Percentiles rank a stretch among this genome's conserved stretches.
Evolutionary conservation across 2,329 filamentous ascomycete species (phyloP).

Genomic region (Aureobasidium subglaciale): DNA sequence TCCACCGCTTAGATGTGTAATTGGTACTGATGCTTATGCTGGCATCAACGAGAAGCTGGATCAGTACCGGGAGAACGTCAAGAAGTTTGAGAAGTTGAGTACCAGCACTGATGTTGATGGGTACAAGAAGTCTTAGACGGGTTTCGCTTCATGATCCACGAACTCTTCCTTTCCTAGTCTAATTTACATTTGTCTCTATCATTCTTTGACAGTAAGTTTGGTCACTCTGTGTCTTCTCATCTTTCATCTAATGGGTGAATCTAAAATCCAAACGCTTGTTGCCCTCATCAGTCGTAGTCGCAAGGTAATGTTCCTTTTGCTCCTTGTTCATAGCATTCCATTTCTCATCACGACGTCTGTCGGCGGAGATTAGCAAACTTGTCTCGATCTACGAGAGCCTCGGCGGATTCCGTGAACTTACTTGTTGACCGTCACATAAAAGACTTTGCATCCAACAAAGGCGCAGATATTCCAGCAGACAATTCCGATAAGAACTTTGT

Average conservation of each 20-base stretch:
- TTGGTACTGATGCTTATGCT: slow-evolving; percentile 48
- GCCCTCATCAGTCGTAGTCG: slow-evolving; percentile 31
- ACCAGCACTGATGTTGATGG: slow-evolving; percentile 44
- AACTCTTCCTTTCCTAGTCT: too few species aligned
- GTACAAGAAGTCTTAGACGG: too few species aligned
- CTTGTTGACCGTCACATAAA: slow-evolving; percentile 47
- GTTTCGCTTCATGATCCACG: too few species aligned
- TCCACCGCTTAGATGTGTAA: slow-evolving; percentile 45
- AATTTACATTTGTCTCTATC: too few species aligned
- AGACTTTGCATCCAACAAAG: slow-evolving; percentile 46
- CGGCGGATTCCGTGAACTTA: slow-evolving; percentile 13
- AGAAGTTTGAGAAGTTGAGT: slow-evolving; percentile 43
- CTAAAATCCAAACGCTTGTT: slow-evolving; percentile 36
- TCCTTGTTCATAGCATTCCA: slow-evolving; percentile 46
- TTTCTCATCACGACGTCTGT: slow-evolving; percentile 33
- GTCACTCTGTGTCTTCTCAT: too few species aligned
- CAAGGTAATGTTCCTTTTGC: slow-evolving; percentile 44
- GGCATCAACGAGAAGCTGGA: slow-evolving; percentile 46
- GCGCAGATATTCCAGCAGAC: slow-evolving; percentile 44
- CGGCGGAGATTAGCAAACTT: slow-evolving; percentile 14
- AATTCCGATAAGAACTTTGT: slow-evolving; percentile 47
- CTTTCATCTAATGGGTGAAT: slow-evolving; percentile 28
- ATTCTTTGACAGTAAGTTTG: too few species aligned
- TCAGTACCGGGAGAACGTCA: slow-evolving; percentile 41
- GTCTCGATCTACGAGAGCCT: background rate